A percentile compares a stretch with the other conserved stretches of the same genome.
Conservation (phyloP, 2,329 filamentous ascomycete species). For the Fusarium setosum region DNA sequence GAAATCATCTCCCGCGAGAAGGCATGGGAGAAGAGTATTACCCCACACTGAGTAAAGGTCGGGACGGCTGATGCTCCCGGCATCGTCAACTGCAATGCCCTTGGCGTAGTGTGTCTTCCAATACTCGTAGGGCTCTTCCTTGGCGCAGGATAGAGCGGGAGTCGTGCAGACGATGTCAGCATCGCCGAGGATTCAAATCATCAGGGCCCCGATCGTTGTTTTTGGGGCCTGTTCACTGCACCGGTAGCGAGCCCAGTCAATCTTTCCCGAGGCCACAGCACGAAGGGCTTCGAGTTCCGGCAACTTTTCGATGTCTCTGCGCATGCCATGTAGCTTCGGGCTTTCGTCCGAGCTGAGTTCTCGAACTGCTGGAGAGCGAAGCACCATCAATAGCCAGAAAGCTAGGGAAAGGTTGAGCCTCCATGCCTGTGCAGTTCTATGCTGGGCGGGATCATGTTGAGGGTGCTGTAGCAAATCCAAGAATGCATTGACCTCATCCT, state of each 20-base stretch:
- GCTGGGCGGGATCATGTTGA: not conserved
- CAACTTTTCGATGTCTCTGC: not conserved
- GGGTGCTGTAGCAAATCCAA: not conserved
- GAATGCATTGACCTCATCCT: slow-evolving; percentile 8
- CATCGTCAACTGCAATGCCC: slow-evolving; percentile 36
- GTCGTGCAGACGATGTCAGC: slow-evolving; percentile 23
- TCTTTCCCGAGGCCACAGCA: slow-evolving; percentile 2
- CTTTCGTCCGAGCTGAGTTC: slow-evolving; percentile 2
- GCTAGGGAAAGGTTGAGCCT: slow-evolving; percentile 12
- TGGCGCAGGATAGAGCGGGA: not conserved
- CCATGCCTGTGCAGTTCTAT: slow-evolving; percentile 14
- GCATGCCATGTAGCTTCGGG: slow-evolving; percentile 1
- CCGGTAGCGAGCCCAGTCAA: not conserved
- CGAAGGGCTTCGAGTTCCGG: not conserved
- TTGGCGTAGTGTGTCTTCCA: not conserved
- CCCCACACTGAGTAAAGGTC: slow-evolving; percentile 38
- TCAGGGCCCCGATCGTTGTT: no score
- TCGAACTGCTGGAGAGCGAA: slow-evolving; percentile 3
- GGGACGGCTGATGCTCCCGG: slow-evolving; percentile 26
- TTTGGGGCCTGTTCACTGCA: not conserved
- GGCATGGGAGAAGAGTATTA: slow-evolving; percentile 34
- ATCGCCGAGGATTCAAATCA: not conserved
- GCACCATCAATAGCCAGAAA: slow-evolving; percentile 26
- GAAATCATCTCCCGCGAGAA: slow-evolving; percentile 31
- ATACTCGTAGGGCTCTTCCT: not conserved